Percentiles rank a stretch among this genome's conserved stretches.
Evolutionary conservation across 2,329 filamentous ascomycete species (phyloP).

Genomic region (Beauveria asiatica): DNA sequence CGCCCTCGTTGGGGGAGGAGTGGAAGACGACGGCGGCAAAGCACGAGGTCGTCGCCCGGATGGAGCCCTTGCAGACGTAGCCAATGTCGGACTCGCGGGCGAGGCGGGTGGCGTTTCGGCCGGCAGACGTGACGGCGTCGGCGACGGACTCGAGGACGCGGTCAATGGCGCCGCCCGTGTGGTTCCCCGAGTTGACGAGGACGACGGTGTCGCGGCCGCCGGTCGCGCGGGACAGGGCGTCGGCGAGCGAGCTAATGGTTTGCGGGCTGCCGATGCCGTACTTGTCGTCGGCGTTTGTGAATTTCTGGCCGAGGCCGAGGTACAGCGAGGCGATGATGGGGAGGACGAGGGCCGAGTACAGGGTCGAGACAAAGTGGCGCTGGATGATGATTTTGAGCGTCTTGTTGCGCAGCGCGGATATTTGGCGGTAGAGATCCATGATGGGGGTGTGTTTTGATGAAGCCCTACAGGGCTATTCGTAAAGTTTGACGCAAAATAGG

Average conservation of each 20-base stretch:
- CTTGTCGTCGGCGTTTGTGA: slow-evolving; percentile 64
- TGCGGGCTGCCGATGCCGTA: slow-evolving; percentile 60
- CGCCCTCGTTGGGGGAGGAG: slow-evolving; percentile 56
- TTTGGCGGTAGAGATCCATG: slow-evolving; percentile 45
- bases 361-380: slow-evolving; percentile 42
- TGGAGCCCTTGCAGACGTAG: slow-evolving; percentile 46
- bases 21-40: slow-evolving; percentile 66
- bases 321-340: slow-evolving; percentile 48
- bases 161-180: slow-evolving; percentile 59
- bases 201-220: slow-evolving; percentile 55
- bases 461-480: background rate
- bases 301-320: slow-evolving; percentile 61
- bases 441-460: background rate
- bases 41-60: slow-evolving; percentile 60
- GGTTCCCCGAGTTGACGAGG: slow-evolving; percentile 68
- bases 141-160: slow-evolving; percentile 48
- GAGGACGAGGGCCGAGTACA: slow-evolving; percentile 46
- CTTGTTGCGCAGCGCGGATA: slow-evolving; percentile 47
- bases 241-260: slow-evolving; percentile 53
- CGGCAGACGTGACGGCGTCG: slow-evolving; percentile 16
- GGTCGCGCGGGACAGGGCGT: slow-evolving; percentile 50
- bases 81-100: slow-evolving; percentile 21
- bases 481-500: background rate
- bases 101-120: slow-evolving; percentile 19
- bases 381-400: slow-evolving; percentile 48